A percentile compares a stretch with the other conserved stretches of the same genome.
Evolutionary conservation across 1,139 yeast species (phyloP).

Genomic region (Meyerozyma sp.): DNA sequence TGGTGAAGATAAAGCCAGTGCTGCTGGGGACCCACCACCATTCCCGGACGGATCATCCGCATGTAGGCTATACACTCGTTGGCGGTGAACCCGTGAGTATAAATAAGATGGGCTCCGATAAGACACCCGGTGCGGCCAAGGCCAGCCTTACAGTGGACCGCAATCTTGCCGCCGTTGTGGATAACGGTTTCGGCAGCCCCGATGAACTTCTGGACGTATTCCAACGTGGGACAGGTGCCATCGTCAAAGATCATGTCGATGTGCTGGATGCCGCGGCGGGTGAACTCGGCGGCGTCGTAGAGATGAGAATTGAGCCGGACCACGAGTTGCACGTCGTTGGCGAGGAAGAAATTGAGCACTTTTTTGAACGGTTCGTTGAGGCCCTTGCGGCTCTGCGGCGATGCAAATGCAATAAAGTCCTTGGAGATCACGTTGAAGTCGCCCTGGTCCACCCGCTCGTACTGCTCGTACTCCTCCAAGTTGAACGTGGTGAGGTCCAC

Average conservation of each 20-base stretch:
- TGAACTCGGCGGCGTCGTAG: conserved; percentile 80
- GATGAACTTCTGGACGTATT: conserved; percentile 82
- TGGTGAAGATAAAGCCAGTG: conserved; percentile 97
- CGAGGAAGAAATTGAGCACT: conserved; percentile 70
- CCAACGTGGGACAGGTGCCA: conserved; percentile 96
- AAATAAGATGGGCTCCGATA: conserved; percentile 93
- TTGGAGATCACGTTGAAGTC: conserved; percentile 90
- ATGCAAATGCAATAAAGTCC: conserved; percentile 95
- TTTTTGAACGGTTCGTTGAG: conserved; percentile 72
- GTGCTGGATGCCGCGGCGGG: conserved; percentile 78
- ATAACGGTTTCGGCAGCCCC: conserved; percentile 94
- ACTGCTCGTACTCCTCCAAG: conserved; percentile 88
- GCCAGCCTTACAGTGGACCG: conserved; percentile 98
- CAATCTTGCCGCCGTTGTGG: conserved; percentile 81
- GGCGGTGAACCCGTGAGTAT: conserved; percentile 95
- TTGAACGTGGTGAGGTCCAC: conserved; percentile 84
- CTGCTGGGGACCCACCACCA: conserved; percentile 99
- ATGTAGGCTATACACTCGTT: conserved; percentile 93
- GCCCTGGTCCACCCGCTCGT: conserved; percentile 94
- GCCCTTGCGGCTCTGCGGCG: conserved; percentile 64
- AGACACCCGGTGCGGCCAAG: conserved; percentile 96
- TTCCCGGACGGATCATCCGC: conserved; percentile 96
- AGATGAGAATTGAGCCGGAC: conserved; percentile 89
- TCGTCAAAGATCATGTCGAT: conserved; percentile 95
- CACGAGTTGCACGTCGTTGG: conserved; percentile 76